Base-by-base conservation (phyloP, 2,329 filamentous ascomycete genomes). In the Chrysoporthe austroafricana region DNA sequence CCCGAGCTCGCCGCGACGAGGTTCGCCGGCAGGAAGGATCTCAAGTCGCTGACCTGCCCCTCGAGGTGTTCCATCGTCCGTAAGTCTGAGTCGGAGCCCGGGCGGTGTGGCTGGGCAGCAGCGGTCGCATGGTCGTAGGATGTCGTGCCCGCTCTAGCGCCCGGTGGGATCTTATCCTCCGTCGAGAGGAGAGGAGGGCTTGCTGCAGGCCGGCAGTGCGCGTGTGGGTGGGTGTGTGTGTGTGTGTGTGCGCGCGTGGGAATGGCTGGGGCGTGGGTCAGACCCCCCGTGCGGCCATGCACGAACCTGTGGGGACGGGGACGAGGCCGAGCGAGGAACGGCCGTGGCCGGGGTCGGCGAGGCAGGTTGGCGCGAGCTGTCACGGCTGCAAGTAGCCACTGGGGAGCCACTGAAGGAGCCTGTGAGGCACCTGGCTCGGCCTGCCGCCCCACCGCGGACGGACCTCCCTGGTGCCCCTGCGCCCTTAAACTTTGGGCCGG, bases 21-120 rank as follows among this genome's bases (percentile, higher is more conserved):
- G 70, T 73, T 75, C 67, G 77, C 74, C 82, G 79, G 43, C 73
- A 86, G 78, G 73, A 82, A 85, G 7, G 74, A 74, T 73, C 83
- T 82, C 77, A 86, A 76, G 78, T 86, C 84, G 75, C 81, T 84
- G 70, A 81, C 83, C 77, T 86, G 84, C 67, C 79, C 81, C 74
- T 85, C 83, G 72, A 86, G 82, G 75, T 83, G 83, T 74, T 86
- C 84, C 84, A 86, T 86, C 8, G 59, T 67, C 62, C 52, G 52
- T 54, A 43, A 34, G 32, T 62, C 48, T 61, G 39, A 16, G 42
- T n/a, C 39, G 46, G 34, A 56, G 26, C 34, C 63, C 32, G 56
- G 50, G 26, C 21, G 46, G 32, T 14, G n/a, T 61, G 57, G 58
- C 57, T 26, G 9, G 48, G 36, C 18, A 44, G 36, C 18, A 44